Percentiles rank a stretch among this genome's conserved stretches.
phyloP scores from a whole-genome alignment of 257 asterid species.

The Gentiana dahurica region DNA sequence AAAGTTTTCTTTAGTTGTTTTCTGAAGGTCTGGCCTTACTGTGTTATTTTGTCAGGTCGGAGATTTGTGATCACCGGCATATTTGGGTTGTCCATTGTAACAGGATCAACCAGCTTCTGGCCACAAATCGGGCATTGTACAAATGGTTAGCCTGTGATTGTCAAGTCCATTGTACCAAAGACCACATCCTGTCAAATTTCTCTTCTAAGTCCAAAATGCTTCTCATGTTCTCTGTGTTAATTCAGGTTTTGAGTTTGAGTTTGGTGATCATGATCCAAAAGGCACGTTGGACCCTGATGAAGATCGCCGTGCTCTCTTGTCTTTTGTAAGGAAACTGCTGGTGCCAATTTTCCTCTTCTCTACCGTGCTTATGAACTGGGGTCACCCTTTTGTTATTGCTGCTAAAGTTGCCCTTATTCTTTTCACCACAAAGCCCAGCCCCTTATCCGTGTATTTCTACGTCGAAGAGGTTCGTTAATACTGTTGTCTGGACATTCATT shows the following conservation, averaged over 20 bases:
- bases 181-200: not conserved
- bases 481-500: too few species aligned
- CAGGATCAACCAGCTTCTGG: slow-evolving; percentile 21
- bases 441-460: slow-evolving; percentile 29
- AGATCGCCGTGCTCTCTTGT: slow-evolving; percentile 11
- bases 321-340: slow-evolving; percentile 21
- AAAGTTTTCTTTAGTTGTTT: not conserved
- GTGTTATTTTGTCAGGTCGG: slow-evolving; percentile 16
- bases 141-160: slow-evolving; percentile 23
- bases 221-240: not conserved
- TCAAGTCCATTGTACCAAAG: not conserved
- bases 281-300: slow-evolving; percentile 13
- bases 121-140: slow-evolving; percentile 18
- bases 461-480: slow-evolving; percentile 26
- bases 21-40: not conserved
- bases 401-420: slow-evolving; percentile 27
- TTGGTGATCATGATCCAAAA: slow-evolving; percentile 10
- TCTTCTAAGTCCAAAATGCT: not conserved
- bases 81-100: slow-evolving; percentile 16
- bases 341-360: slow-evolving; percentile 28
- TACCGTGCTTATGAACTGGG: slow-evolving; percentile 34
- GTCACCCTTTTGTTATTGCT: slow-evolving; percentile 32
- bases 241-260: slow-evolving; percentile 19
- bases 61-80: slow-evolving; percentile 9
- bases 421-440: slow-evolving; percentile 28